Base-by-base conservation (phyloP, 768 basidiomycete genomes). In the Serendipita sp. region DNA sequence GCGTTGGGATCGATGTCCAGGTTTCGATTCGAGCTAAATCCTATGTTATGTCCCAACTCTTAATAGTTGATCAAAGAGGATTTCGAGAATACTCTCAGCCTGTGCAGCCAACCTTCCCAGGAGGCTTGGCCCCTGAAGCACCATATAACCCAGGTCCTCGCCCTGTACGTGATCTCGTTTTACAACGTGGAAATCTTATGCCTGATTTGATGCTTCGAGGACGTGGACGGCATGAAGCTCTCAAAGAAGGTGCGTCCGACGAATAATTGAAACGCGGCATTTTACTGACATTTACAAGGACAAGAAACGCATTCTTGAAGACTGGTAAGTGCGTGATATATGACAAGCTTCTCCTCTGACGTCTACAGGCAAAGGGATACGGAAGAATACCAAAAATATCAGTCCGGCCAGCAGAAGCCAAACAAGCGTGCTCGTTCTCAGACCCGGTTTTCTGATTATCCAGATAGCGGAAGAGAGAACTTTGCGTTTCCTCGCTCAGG, bases 361-460 rank as follows among this genome's bases (percentile, higher is more conserved):
- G n/a, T 31, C 8, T n/a, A 36, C 55, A 60, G 55, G 55, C 55
- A 60, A 60, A 27, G 55, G 33, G 16, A 60, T n/a, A 37, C 18
- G 27, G 55, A 60, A 23, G 36, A 60, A 8, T 60, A 27, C 34
- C 29, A 27, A 8, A n/a, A n/a, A 37, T 60, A 33, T 29, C 27
- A 60, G 33, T 10, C 55, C 4, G 23, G 16, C 10, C 27, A 31
- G 33, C 27, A 36, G 8, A 60, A 36, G 55, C 16, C 23, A 23
- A 23, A 60, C 55, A 60, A 60, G 36, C 55, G 55, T 34, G n/a
- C 55, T n/a, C 23, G 34, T n/a, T 60, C 55, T 37, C 55, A 60
- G 36, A 60, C 55, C 18, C 4, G 55, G 34, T 60, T 60, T n/a
- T 8, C 27, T 1, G 55, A 60, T 27, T 23, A 37, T n/a, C 55